These are phyloP conservation scores for Termitomyces sp. DNA, from an alignment of 768 basidiomycete genomes.

Conservation along the genomic window DNA sequence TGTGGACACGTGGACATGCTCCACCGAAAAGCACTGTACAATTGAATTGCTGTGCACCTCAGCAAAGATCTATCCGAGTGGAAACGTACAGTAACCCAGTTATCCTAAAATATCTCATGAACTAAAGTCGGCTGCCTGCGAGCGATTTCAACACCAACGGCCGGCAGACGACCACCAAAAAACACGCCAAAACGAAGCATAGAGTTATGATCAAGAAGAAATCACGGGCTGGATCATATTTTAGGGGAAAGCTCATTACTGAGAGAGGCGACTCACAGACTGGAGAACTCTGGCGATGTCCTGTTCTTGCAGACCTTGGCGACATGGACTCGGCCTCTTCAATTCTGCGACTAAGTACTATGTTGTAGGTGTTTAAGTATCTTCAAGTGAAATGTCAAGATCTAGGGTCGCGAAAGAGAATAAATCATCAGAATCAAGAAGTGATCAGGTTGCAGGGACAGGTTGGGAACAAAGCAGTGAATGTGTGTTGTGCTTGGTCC, in stretches of 20 bases:
- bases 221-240: conserved; percentile 29
- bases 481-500: no score
- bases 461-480: no score
- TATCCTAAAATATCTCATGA: not conserved
- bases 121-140: not conserved
- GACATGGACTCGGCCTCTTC: not conserved
- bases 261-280: conserved; percentile 4
- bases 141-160: conserved; percentile 23
- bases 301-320: not conserved
- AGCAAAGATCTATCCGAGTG: not conserved
- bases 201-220: conserved; percentile 38
- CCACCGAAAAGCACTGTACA: not conserved
- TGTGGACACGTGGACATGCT: no score
- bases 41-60: not conserved
- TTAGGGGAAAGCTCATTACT: not conserved
- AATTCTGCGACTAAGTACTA: no score
- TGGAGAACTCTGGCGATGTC: not conserved
- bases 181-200: conserved; percentile 36
- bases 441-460: no score
- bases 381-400: no score
- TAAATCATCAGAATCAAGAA: no score
- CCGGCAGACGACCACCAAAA: conserved; percentile 30
- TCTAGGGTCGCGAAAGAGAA: no score
- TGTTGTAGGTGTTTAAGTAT: no score
- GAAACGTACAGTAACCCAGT: not conserved